Conservation (phyloP, 108 stramenopile species). For the Cyclotella baltica region DNA sequence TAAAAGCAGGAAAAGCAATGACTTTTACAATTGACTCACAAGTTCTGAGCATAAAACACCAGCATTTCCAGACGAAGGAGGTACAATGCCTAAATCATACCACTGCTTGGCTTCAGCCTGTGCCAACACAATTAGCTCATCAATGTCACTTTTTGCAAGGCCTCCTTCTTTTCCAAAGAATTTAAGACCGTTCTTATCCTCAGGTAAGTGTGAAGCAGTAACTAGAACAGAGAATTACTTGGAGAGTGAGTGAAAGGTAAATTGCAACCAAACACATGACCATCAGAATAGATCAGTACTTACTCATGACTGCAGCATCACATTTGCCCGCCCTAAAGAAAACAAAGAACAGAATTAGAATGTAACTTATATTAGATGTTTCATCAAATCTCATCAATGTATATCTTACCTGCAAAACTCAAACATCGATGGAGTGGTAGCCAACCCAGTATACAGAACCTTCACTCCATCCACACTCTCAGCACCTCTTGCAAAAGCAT, state of each 20-base stretch:
- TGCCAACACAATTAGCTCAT: slow-evolving; percentile 51
- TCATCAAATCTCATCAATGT: slow-evolving; percentile 7
- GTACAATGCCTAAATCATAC: slow-evolving; percentile 69
- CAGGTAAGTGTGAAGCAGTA: slow-evolving; percentile 84
- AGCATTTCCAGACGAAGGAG: slow-evolving; percentile 69
- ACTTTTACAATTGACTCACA: slow-evolving; percentile 15
- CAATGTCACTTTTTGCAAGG: slow-evolving; percentile 46
- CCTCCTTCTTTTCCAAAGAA: slow-evolving; percentile 67
- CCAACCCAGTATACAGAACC: slow-evolving; percentile 75
- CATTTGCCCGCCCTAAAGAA: slow-evolving; percentile 54
- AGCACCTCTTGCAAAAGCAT: slow-evolving; percentile 77
- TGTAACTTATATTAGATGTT: background rate
- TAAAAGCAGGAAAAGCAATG: background rate
- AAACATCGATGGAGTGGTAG: slow-evolving; percentile 79
- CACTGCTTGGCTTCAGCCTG: slow-evolving; percentile 49
- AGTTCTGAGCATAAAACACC: slow-evolving; percentile 64
- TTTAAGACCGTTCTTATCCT: slow-evolving; percentile 86
- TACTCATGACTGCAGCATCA: slow-evolving; percentile 75
- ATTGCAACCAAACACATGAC: background rate
- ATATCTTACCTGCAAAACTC: slow-evolving; percentile 66
- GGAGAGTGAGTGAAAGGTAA: background rate
- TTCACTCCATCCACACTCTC: slow-evolving; percentile 49
- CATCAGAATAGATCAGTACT: background rate
- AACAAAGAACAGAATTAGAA: background rate
- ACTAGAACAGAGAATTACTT: slow-evolving; percentile 30